phyloP scores from a whole-genome alignment of 495 filamentous ascomycete species.

The Penicillium turbatum region DNA sequence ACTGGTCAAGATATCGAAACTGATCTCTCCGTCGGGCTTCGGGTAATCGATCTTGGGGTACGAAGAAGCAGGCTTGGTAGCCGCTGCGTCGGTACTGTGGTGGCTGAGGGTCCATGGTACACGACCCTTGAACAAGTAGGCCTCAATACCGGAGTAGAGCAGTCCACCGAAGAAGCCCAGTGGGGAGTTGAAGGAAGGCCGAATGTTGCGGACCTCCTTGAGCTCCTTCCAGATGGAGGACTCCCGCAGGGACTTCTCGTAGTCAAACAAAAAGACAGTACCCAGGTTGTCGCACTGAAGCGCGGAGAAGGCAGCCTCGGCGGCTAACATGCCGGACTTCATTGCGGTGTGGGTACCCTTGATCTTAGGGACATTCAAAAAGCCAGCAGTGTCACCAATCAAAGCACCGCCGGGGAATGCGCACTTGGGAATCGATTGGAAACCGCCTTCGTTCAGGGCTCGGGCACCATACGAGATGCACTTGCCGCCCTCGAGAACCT shows the following conservation, averaged over 20 bases:
- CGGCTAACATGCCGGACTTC: slow-evolving; percentile 95
- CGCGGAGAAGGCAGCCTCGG: slow-evolving; percentile 79
- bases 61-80: slow-evolving; percentile 76
- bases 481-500: slow-evolving; percentile 84
- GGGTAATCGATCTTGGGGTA: slow-evolving; percentile 90
- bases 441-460: slow-evolving; percentile 92
- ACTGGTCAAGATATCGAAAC: slow-evolving; percentile 91
- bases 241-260: slow-evolving; percentile 84
- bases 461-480: slow-evolving; percentile 96
- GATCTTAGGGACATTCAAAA: slow-evolving; percentile 97
- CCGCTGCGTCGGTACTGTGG: slow-evolving; percentile 54
- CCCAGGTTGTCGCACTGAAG: slow-evolving; percentile 55
- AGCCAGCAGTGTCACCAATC: slow-evolving; percentile 94
- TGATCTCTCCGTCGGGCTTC: slow-evolving; percentile 91
- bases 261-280: slow-evolving; percentile 87
- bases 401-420: slow-evolving; percentile 94
- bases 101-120: slow-evolving; percentile 94
- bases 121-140: slow-evolving; percentile 77
- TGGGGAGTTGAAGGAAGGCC: slow-evolving; percentile 83
- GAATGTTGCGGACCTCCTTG: slow-evolving; percentile 94
- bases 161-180: slow-evolving; percentile 85
- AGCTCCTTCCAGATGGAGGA: slow-evolving; percentile 92
- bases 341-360: slow-evolving; percentile 98
- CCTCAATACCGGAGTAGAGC: slow-evolving; percentile 88
- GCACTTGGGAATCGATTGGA: slow-evolving; percentile 94